These are phyloP conservation scores for Pleurotus ostreatus DNA, from an alignment of 768 basidiomycete species.

Conservation along the genomic window DNA sequence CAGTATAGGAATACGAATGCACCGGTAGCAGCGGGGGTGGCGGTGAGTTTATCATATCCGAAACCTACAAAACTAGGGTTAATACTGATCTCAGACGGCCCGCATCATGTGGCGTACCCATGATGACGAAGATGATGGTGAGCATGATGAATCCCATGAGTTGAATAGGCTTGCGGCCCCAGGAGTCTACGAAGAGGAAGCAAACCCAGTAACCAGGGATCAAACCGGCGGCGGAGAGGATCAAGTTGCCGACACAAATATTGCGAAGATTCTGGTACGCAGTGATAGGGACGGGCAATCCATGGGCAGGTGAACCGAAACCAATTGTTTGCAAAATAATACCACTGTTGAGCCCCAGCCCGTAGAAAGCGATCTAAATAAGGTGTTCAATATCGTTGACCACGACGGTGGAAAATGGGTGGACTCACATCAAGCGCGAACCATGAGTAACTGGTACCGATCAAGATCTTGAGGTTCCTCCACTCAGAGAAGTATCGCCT, in stretches of 20 bases:
- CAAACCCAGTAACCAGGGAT: conserved; percentile 78
- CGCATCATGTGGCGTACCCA: conserved; percentile 47
- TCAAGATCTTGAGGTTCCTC: conserved; percentile 75
- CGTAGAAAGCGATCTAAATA: conserved; percentile 78
- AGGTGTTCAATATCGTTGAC: neutral
- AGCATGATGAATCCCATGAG: conserved; percentile 72
- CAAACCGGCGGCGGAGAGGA: conserved; percentile 73
- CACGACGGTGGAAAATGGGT: neutral
- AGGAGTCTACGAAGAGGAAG: conserved; percentile 64
- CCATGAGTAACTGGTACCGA: conserved; percentile 82
- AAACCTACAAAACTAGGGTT: conserved; percentile 42
- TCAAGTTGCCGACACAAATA: conserved; percentile 69
- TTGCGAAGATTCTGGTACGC: conserved; percentile 62
- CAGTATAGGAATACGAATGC: conserved; percentile 84
- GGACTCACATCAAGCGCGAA: conserved; percentile 75
- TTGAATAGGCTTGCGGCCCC: conserved; percentile 84
- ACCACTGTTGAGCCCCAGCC: conserved; percentile 79
- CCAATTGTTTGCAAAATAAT: conserved; percentile 74
- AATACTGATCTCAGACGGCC: neutral
- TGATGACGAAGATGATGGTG: conserved; percentile 60
- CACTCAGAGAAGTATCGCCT: conserved; percentile 59
- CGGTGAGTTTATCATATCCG: conserved; percentile 54
- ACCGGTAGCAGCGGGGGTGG: conserved; percentile 34
- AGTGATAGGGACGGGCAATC: conserved; percentile 24
- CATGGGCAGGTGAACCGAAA: conserved; percentile 46